Conservation (phyloP, 176 grass and related monocot species). For the Carex pumila region DNA sequence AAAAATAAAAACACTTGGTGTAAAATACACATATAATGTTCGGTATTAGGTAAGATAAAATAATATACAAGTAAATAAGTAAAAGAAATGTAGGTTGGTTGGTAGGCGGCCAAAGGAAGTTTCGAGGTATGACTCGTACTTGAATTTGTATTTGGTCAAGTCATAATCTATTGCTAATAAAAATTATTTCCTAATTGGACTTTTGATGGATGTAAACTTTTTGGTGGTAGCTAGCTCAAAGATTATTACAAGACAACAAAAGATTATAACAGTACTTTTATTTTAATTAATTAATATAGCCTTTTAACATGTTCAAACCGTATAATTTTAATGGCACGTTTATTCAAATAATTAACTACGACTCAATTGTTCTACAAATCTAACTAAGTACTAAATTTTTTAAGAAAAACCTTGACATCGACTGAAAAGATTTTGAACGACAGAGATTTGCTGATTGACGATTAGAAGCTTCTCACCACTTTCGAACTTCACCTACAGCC, state of each 20-base stretch:
- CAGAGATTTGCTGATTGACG: neutral
- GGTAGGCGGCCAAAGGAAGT: neutral
- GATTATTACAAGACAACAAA: neutral
- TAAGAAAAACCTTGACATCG: neutral
- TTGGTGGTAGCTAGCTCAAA: neutral
- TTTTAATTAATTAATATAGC: too few relatives aligned
- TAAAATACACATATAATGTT: too few relatives aligned
- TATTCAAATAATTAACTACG: neutral
- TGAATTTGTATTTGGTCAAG: neutral
- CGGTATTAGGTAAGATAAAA: neutral
- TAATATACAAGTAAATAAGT: neutral
- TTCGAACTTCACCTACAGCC: neutral
- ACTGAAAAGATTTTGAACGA: neutral
- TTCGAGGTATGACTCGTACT: constrained; percentile 12
- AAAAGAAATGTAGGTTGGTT: neutral
- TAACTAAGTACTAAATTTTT: neutral
- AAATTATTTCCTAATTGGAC: neutral
- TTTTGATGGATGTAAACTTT: neutral
- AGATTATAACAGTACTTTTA: neutral
- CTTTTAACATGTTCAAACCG: too few relatives aligned
- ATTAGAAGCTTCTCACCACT: neutral
- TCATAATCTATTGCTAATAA: constrained; percentile 4
- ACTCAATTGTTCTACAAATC: neutral
- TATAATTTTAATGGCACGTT: neutral
- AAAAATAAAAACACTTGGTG: too few relatives aligned